Conservation (phyloP, 2,329 filamentous ascomycete genomes). For the Mycosphaerella sp. region DNA sequence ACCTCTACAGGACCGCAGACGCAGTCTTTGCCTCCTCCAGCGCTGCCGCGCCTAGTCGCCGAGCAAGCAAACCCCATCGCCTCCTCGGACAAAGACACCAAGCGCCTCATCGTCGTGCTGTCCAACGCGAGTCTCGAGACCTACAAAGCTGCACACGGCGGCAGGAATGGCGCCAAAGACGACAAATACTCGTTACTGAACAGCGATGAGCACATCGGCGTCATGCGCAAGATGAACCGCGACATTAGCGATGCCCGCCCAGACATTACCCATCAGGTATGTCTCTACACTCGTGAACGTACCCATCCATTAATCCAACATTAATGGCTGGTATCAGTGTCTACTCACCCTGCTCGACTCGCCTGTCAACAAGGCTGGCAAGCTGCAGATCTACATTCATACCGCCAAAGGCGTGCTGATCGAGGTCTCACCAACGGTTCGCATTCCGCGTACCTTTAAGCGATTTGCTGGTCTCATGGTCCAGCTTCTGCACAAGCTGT, state of each 20-base stretch:
- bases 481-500: conserved; percentile 88
- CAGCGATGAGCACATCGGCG: conserved; percentile 97
- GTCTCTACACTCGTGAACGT: conserved; percentile 6
- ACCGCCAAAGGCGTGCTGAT: conserved; percentile 96
- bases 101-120: conserved; percentile 88
- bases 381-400: conserved; percentile 96
- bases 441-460: conserved; percentile 97
- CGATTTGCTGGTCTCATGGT: conserved; percentile 98
- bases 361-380: conserved; percentile 96
- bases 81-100: conserved; percentile 78
- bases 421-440: conserved; percentile 95
- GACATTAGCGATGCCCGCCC: conserved; percentile 97
- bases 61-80: conserved; percentile 86
- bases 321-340: conserved; percentile 55
- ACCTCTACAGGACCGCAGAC: conserved; percentile 46
- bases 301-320: conserved; percentile 20
- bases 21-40: conserved; percentile 87
- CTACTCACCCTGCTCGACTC: conserved; percentile 95
- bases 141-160: conserved; percentile 68
- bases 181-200: conserved; percentile 91
- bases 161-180: conserved; percentile 62
- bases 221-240: conserved; percentile 99
- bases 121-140: conserved; percentile 97
- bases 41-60: conserved; percentile 83
- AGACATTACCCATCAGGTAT: conserved; percentile 96